Percentiles rank a stretch among this genome's conserved stretches.
phyloP scores from a whole-genome alignment of 768 basidiomycete species.

The Trametes sanguinea region DNA sequence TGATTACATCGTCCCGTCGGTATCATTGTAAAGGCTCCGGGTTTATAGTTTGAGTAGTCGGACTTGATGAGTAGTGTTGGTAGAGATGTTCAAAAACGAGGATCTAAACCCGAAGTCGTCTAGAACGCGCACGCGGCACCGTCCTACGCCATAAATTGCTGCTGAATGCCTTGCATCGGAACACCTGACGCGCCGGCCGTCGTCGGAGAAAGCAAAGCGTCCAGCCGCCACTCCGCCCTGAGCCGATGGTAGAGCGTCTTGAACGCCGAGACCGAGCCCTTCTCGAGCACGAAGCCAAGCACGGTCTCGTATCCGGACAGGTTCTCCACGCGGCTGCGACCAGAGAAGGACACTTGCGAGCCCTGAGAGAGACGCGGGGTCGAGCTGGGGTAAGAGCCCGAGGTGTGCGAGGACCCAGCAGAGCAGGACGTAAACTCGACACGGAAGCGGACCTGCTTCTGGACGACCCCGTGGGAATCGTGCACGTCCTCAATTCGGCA shows the following conservation, averaged over 20 bases:
- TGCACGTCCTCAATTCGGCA: constrained; percentile 54
- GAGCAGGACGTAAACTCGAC: constrained; percentile 63
- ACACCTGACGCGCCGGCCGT: constrained; percentile 10
- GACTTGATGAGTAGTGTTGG: background rate
- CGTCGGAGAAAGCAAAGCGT: constrained; percentile 32
- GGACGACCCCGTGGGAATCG: constrained; percentile 43
- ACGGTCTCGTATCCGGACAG: constrained; percentile 52
- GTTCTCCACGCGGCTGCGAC: constrained; percentile 30
- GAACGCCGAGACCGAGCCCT: constrained; percentile 88
- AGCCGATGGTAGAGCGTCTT: constrained; percentile 72
- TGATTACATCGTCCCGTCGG: background rate
- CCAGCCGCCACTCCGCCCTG: constrained; percentile 65
- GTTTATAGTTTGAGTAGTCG: too few relatives aligned
- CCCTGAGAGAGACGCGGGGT: constrained; percentile 30
- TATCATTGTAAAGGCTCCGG: too few relatives aligned
- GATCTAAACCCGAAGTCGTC: background rate
- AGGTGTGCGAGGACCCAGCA: background rate
- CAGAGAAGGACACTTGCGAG: constrained; percentile 28
- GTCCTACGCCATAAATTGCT: constrained; percentile 25
- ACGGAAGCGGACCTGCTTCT: constrained; percentile 82
- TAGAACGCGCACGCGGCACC: background rate
- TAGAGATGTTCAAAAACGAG: background rate
- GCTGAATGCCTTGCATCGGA: constrained; percentile 25
- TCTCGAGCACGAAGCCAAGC: constrained; percentile 83
- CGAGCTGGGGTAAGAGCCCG: constrained; percentile 22